Evolutionary conservation across 2,329 filamentous ascomycete species (phyloP), one percentile per base, ranked within the genome.

Genomic region (Aciculosporium take): DNA sequence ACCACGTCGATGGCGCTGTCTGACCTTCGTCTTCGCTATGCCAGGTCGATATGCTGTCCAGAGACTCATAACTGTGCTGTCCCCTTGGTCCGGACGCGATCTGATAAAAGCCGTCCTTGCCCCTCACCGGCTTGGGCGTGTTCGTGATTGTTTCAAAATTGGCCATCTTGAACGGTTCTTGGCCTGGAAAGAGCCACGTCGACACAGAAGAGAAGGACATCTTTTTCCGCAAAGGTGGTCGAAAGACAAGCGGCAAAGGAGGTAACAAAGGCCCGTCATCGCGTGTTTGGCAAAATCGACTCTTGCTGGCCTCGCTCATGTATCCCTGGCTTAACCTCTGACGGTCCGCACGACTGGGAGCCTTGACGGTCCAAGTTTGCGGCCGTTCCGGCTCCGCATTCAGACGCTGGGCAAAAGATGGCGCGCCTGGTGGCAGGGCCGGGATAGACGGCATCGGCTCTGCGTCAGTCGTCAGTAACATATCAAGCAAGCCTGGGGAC

Each of bases 151-250:
- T 68, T 45, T 72, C 67, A 24, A 69, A 51, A 43, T 64, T 66
- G 39, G 65, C 55, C 39, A 65, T 62, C 15, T 53, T 56, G 40
- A 58, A 56, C 43, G 63, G 54, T 35, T 57, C 50, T 28, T 60
- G 50, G 15, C 58, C 55, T 34, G 69, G 64, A 48, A 71, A 74
- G 21, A 79, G 61, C 74, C 75, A 79, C 48, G 57, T 68, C 3
- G 75, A 78, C 7, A 79, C 71, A 13, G 68, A 66, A 8, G 74
- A 75, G 52, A 81, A 79, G 0, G 75, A 78, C 52, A 79, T 80
- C 64, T 79, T 80, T 63, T 79, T 79, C 44, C 76, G 64, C 46
- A 79, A 54, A 2, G 73, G 72, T 7, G 74, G 74, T n/a, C 71
- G 69, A 42, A 76, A 63, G 13, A 75, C 68, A 20, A 78, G 64